Evolutionary conservation across 1,284 basidiomycete species (phyloP).

Genomic region (Cryptococcus deneoformans): DNA sequence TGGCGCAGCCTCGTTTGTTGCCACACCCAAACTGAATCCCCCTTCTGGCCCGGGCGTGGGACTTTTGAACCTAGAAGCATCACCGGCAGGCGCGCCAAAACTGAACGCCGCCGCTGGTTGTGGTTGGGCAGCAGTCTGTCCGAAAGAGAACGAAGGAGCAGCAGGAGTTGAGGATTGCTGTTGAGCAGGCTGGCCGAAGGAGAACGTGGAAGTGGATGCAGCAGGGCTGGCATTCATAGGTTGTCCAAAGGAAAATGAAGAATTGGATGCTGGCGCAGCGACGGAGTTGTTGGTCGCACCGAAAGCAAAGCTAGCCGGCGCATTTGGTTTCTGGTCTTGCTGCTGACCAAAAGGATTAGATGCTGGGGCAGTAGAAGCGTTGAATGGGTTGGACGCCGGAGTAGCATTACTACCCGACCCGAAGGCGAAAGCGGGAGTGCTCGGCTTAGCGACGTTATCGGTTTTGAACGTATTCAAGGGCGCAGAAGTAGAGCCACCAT

Average conservation of each 20-base stretch:
- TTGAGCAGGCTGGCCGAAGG: slow-evolving; percentile 3
- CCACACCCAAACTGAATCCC: slow-evolving; percentile 18
- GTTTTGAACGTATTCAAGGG: slow-evolving; percentile 6
- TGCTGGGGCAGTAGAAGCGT: slow-evolving; percentile 7
- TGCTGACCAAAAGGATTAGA: slow-evolving; percentile 17
- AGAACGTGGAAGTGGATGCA: not conserved
- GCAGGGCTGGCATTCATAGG: not conserved
- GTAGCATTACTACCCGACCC: slow-evolving; percentile 8
- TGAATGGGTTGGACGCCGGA: slow-evolving; percentile 6
- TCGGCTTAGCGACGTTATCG: slow-evolving; percentile 7
- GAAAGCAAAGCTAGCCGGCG: slow-evolving; percentile 7
- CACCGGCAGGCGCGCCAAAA: slow-evolving; percentile 4
- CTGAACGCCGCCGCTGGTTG: not conserved
- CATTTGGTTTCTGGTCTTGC: slow-evolving; percentile 1
- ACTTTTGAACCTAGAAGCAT: slow-evolving; percentile 14
- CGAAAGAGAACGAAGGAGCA: slow-evolving; percentile 9
- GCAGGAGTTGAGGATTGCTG: slow-evolving; percentile 4
- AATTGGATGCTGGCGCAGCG: slow-evolving; percentile 4
- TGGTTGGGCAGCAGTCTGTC: not conserved
- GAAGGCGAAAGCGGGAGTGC: slow-evolving; percentile 3
- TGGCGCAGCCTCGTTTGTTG: slow-evolving; percentile 1
- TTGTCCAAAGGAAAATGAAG: slow-evolving; percentile 12
- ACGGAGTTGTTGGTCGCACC: not conserved
- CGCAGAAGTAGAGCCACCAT: not conserved
- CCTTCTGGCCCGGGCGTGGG: slow-evolving; percentile 10